Evolutionary conservation across 768 basidiomycete species (phyloP).

Genomic region (Suillus americanus): DNA sequence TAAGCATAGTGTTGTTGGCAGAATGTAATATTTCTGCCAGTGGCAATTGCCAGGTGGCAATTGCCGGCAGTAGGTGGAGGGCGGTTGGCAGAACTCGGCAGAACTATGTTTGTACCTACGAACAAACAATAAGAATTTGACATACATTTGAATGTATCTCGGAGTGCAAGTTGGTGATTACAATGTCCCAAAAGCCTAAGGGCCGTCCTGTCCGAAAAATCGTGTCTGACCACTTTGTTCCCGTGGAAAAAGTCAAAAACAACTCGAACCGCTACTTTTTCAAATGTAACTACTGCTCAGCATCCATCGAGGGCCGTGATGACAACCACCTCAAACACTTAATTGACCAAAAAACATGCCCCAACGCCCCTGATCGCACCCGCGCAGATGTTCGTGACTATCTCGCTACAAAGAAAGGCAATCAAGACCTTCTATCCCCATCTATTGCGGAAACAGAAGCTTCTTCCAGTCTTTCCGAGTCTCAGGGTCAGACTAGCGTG

Average conservation of each 20-base stretch:
- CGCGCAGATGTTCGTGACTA: no score
- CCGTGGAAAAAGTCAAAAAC: slow-evolving; percentile 2
- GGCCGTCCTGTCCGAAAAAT: not conserved
- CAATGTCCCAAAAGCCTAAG: not conserved
- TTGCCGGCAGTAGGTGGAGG: no score
- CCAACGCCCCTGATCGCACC: no score
- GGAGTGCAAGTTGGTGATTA: not conserved
- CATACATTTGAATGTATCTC: no score
- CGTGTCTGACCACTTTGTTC: slow-evolving; percentile 5
- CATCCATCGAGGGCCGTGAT: slow-evolving; percentile 12
- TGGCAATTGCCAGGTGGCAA: no score
- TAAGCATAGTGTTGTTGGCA: not conserved
- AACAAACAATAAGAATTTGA: not conserved
- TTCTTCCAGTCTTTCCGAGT: not conserved
- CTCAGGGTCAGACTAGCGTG: not conserved
- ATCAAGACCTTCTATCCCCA: not conserved
- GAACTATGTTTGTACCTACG: no score
- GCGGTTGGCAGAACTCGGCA: no score
- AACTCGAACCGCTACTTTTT: slow-evolving; percentile 10
- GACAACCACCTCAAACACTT: slow-evolving; percentile 15
- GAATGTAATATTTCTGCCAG: no score
- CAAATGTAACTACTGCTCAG: slow-evolving; percentile 13
- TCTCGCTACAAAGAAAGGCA: not conserved
- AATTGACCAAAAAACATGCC: not conserved
- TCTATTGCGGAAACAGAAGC: no score